Percentiles rank a stretch among this genome's conserved stretches.
Evolutionary conservation across 768 basidiomycete species (phyloP).

Genomic region (Naganishia vaughanmartiniae): DNA sequence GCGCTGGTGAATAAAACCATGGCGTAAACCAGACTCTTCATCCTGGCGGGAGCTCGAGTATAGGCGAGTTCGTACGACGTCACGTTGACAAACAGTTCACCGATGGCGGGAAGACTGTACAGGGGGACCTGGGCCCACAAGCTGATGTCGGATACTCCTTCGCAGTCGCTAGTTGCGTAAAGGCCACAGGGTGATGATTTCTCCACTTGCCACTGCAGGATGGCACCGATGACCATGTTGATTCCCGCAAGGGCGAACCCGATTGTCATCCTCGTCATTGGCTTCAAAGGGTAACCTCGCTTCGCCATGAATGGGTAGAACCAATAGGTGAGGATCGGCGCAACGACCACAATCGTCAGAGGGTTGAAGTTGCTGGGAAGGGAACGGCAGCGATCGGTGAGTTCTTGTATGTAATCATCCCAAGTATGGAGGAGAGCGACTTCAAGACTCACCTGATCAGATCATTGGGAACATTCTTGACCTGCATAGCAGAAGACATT

Average conservation of each 20-base stretch:
- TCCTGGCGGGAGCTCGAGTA: constrained; percentile 47
- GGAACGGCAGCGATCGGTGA: no score
- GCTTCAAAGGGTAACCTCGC: constrained; percentile 42
- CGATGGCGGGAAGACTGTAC: constrained; percentile 44
- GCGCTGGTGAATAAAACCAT: constrained; percentile 44
- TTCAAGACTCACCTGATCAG: neutral
- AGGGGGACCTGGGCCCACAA: constrained; percentile 43
- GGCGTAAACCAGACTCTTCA: constrained; percentile 51
- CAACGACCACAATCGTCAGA: constrained; percentile 39
- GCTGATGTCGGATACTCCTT: neutral
- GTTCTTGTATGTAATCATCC: neutral
- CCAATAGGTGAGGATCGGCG: constrained; percentile 46
- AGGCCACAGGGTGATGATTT: constrained; percentile 47
- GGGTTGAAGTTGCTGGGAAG: constrained; percentile 47
- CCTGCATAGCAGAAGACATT: constrained; percentile 45
- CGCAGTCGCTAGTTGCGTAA: constrained; percentile 38
- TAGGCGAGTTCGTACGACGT: constrained; percentile 51
- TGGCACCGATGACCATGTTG: constrained; percentile 42
- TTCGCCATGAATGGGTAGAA: constrained; percentile 45
- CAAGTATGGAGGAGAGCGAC: neutral
- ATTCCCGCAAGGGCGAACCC: constrained; percentile 36
- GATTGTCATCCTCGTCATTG: constrained; percentile 38
- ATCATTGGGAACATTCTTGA: constrained; percentile 49
- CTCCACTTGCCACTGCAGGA: constrained; percentile 51
- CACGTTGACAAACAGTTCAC: constrained; percentile 50